Conservation (phyloP, 2,329 filamentous ascomycete species). For the Coniochaeta sp. region DNA sequence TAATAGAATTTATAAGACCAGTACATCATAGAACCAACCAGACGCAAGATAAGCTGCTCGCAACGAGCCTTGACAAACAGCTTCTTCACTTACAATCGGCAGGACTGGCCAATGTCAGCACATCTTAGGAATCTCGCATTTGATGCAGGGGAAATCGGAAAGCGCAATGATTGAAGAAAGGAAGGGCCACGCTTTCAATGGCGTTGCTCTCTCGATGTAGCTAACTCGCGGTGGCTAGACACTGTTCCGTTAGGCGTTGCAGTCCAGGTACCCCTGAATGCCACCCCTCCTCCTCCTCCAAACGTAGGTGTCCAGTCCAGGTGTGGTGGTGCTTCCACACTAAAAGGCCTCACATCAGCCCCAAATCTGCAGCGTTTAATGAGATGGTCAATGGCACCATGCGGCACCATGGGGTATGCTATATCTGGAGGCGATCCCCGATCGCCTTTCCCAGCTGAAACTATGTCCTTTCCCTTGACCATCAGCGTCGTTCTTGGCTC, state of each 20-base stretch:
- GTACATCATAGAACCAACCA: too few relatives aligned
- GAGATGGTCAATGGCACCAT: neutral
- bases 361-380: neutral
- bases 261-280: neutral
- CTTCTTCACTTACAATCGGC: too few relatives aligned
- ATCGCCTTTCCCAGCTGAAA: neutral
- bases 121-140: too few relatives aligned
- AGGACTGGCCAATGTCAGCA: too few relatives aligned
- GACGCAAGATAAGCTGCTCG: too few relatives aligned
- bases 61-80: too few relatives aligned
- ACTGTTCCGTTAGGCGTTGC: neutral
- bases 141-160: too few relatives aligned
- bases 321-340: neutral
- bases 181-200: neutral
- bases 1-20: too few relatives aligned
- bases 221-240: neutral
- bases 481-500: neutral
- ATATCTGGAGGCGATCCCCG: neutral
- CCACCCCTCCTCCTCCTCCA: neutral
- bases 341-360: neutral
- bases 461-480: neutral
- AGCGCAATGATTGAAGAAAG: too few relatives aligned
- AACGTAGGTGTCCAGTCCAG: neutral
- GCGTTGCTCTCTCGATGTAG: neutral
- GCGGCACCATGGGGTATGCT: neutral